Evolutionary conservation across 306 rosid species (phyloP), one percentile per base, ranked within the genome.

Genomic region (Gillenia trifoliata): DNA sequence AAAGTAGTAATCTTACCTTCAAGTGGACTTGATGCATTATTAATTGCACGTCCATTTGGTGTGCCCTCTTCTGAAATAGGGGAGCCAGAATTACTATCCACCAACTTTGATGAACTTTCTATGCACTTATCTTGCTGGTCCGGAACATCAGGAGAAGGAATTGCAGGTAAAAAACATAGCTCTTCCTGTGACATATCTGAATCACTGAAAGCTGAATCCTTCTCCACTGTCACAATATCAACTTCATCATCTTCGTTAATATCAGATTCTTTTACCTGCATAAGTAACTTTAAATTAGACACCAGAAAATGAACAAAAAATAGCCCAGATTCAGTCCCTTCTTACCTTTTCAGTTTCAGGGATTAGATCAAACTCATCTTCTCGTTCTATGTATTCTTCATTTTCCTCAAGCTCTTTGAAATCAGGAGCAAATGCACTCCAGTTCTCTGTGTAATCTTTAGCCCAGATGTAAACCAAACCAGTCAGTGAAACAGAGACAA

Each of bases 401-500:
- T 94, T 94, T 86, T 94, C 99, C 79, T 94, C 99, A 4, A 94
- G 96, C 89, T 94, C 99, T 80, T 94, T 94, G 80, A 94, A 94
- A 80, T 94, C 99, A 63, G 97, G 99, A 77, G 99, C 99, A 88
- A 94, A 94, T 66, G 99, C 97, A 87, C 99, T 94, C 99, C 97
- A 92, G 74, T 90, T 92, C 89, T 94, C 99, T 22, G 97, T 94
- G 73, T 92, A 92, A 83, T 94, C 99, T 86, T 94, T 94, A 30
- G 99, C 99, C 96, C 99, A 94, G 26, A 94, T 92, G 80, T 90
- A 94, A 83, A 89, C 87, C 76, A 89, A 67, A 70, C 99, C 98
- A 62, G 90, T 83, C 86, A 90, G 57, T 8, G 99, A 95, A 84
- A 95, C 99, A 66, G 98, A 95, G 77, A 86, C 98, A 36, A 95